Evolutionary conservation across 2,329 filamentous ascomycete genomes (phyloP), one percentile per base, ranked within the genome.

Genomic region (Hysterium pulicare): DNA sequence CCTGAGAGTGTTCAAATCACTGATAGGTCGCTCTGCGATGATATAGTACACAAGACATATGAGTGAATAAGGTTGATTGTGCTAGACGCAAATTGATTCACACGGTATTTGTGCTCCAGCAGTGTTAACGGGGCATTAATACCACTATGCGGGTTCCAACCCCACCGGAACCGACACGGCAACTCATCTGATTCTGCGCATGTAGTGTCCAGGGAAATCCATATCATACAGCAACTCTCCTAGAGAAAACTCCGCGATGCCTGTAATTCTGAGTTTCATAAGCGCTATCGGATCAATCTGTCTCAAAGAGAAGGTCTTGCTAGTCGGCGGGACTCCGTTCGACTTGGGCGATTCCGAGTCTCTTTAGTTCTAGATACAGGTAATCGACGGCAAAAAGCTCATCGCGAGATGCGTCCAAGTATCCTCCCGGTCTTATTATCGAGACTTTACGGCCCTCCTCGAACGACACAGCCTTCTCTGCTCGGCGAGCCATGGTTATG

Each of bases 131-230:
- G n/a, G n/a, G n/a, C n/a, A n/a, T n/a, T n/a, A n/a, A n/a, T n/a
- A n/a, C n/a, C n/a, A n/a, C n/a, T n/a, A n/a, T n/a, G n/a, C n/a
- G n/a, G n/a, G n/a, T n/a, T n/a, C n/a, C n/a, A n/a, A n/a, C n/a
- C n/a, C n/a, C n/a, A n/a, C n/a, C n/a, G 62, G 66, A 8, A 72
- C 58, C 0, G 64, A 54, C 1, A 71, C 15, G 1, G 57, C 32
- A 1, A 71, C 58, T 23, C 55, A 48, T 15, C 51, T 54, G 43
- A 71, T 64, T 5, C 65, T 58, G 1, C 69, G 63, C 13, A 57
- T 33, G 50, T 68, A 71, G 49, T 72, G 69, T 2, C 68, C 67
- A 0, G 70, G 68, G 44, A 58, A 69, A 53, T 69, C 67, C 30
- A 68, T 47, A 49, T 71, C 67, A 44, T 61, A 70, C 5, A 65